Base-by-base conservation (phyloP, 352 stramenopile genomes). In the Phytopythium kandeliae region DNA sequence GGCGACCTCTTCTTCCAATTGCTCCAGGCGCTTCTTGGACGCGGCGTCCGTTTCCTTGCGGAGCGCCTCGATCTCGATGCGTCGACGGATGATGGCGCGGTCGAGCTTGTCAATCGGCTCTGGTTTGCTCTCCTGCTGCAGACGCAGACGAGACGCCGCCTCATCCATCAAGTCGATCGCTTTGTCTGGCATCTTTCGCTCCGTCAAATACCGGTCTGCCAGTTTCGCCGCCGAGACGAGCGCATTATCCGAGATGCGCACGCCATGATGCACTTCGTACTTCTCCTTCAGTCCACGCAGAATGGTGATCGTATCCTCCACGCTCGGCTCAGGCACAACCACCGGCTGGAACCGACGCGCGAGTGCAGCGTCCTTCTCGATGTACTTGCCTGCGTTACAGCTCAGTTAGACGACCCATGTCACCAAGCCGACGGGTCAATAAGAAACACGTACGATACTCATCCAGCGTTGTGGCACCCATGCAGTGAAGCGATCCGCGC, bases 341-440 rank as follows among this genome's bases (percentile, higher is more conserved):
- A 99, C 95, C n/a, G 97, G 89, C 71, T 99, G 96, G 68, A 99
- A 99, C 12, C 96, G 74, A 47, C 96, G 77, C 34, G 98, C 96
- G 28, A 99, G 57, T 4, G 96, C 96, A 45, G 97, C 97, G 63
- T 99, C 96, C 58, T 98, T 98, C 75, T 98, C 95, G 66, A 99
- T 97, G 58, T 98, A 96, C 50, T 96, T 80, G 42, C 33, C 33
- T 37, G 33, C 11, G n/a, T n/a, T n/a, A n/a, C n/a, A n/a, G n/a
- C n/a, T n/a, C n/a, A n/a, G n/a, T n/a, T n/a, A n/a, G n/a, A n/a
- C n/a, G n/a, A n/a, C n/a, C n/a, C n/a, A n/a, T n/a, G n/a, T n/a
- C n/a, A n/a, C n/a, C n/a, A n/a, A n/a, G n/a, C n/a, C n/a, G n/a
- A n/a, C n/a, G n/a, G n/a, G n/a, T n/a, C n/a, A n/a, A n/a, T n/a